Conservation (phyloP, 2,329 filamentous ascomycete species). For the Dothideomycetidae sp. region DNA sequence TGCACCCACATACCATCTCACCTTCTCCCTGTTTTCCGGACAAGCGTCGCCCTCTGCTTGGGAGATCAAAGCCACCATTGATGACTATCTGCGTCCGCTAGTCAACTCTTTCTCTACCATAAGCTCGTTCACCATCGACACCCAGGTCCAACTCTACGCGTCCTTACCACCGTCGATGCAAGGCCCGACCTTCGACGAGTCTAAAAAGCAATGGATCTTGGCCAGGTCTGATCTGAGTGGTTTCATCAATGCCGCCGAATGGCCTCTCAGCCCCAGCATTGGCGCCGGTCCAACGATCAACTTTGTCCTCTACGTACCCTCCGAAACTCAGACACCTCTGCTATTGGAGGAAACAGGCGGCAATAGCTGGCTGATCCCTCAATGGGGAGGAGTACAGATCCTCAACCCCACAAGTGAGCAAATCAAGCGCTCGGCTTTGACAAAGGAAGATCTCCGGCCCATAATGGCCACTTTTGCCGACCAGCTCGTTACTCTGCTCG, state of each 20-base stretch:
- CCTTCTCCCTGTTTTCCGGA: conserved; percentile 85
- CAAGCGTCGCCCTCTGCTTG: conserved; percentile 67
- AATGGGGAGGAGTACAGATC: conserved; percentile 75
- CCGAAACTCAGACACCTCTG: conserved; percentile 48
- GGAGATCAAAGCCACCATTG: conserved; percentile 74
- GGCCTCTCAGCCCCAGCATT: conserved; percentile 89
- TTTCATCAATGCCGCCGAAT: conserved; percentile 96
- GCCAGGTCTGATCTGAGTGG: conserved; percentile 77
- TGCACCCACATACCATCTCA: conserved; percentile 84
- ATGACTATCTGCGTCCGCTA: conserved; percentile 68
- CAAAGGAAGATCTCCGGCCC: conserved; percentile 53
- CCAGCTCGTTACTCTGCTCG: conserved; percentile 76
- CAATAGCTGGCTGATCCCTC: conserved; percentile 84
- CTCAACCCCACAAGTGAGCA: conserved; percentile 40
- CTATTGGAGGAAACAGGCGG: conserved; percentile 44
- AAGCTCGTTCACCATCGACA: conserved; percentile 91
- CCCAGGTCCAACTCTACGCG: conserved; percentile 89
- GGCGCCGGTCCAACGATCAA: conserved; percentile 88
- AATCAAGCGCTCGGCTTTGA: conserved; percentile 33
- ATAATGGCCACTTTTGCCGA: conserved; percentile 82
- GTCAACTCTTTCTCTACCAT: conserved; percentile 66
- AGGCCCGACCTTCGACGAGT: conserved; percentile 39
- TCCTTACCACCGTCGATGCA: conserved; percentile 48
- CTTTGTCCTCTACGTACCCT: conserved; percentile 81
- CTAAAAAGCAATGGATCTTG: conserved; percentile 49